Evolutionary conservation across 345 rosid species (phyloP).

Genomic region (Cardamine resedifolia): DNA sequence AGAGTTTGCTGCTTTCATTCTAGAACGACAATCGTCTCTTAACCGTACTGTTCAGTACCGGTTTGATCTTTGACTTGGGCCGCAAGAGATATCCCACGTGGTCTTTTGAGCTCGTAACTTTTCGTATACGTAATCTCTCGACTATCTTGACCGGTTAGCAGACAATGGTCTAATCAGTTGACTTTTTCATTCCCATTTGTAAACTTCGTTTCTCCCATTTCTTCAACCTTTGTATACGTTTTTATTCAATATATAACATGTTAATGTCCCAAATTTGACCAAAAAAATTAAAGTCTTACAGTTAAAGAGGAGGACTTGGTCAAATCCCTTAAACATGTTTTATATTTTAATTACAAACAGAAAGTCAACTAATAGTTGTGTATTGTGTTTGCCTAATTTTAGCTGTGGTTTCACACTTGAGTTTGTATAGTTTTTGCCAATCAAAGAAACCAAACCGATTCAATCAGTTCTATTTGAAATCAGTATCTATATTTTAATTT

Average conservation of each 20-base stretch:
- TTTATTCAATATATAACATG: constrained; percentile 28
- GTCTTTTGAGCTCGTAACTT: constrained; percentile 27
- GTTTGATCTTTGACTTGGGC: constrained; percentile 42
- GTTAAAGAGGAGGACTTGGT: not conserved
- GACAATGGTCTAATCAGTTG: constrained; percentile 50
- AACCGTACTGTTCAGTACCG: not conserved
- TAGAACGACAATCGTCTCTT: not conserved
- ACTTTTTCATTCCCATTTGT: constrained; percentile 42
- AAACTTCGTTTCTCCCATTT: not conserved
- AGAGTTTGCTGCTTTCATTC: not conserved
- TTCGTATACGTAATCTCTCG: constrained; percentile 45
- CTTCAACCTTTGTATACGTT: constrained; percentile 22
- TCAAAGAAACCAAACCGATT: constrained; percentile 12
- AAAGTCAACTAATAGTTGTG: constrained; percentile 2
- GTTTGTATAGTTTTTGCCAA: constrained; percentile 56
- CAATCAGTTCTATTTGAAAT: too few relatives aligned
- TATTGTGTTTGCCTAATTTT: constrained; percentile 8
- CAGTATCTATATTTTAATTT: too few relatives aligned
- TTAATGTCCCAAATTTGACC: not conserved
- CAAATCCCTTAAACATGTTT: not conserved
- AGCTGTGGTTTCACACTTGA: constrained; percentile 60
- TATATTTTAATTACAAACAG: not conserved
- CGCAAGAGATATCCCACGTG: constrained; percentile 5
- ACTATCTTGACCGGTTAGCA: constrained; percentile 56
- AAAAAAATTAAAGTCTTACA: not conserved